A percentile compares a stretch with the other conserved stretches of the same genome.
Conservation (phyloP, 768 basidiomycete species). For the Tylopilus subfusipes region DNA sequence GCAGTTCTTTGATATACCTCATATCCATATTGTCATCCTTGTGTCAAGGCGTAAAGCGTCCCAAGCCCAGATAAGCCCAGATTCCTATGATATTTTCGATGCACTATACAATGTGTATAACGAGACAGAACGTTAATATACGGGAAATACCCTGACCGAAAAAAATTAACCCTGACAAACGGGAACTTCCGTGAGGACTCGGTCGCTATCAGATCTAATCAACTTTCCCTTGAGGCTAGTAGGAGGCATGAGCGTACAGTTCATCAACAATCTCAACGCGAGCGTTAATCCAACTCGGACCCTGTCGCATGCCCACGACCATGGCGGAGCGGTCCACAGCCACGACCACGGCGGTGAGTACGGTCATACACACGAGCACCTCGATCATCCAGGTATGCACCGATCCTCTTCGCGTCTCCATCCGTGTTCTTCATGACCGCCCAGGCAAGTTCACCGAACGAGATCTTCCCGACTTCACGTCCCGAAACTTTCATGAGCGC, state of each 20-base stretch:
- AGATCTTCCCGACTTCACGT: conserved; percentile 85
- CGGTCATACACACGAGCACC: conserved; percentile 92
- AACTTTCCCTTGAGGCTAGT: too few species aligned
- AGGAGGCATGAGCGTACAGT: conserved; percentile 59
- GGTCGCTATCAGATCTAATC: conserved; percentile 3
- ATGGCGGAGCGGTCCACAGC: conserved; percentile 34
- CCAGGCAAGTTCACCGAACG: conserved; percentile 89
- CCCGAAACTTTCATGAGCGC: conserved; percentile 83
- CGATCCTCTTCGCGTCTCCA: neutral
- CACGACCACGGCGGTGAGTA: conserved; percentile 73
- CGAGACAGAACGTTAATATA: too few species aligned
- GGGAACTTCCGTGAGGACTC: conserved; percentile 10
- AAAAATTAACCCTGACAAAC: too few species aligned
- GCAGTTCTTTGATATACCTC: too few species aligned
- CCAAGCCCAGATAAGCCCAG: too few species aligned
- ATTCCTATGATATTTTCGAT: too few species aligned
- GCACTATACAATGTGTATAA: too few species aligned
- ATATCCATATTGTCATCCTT: too few species aligned
- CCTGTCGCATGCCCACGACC: conserved; percentile 52
- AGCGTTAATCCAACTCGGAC: conserved; percentile 24
- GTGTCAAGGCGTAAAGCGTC: too few species aligned
- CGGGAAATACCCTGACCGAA: too few species aligned
- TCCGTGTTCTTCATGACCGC: neutral
- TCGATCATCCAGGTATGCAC: conserved; percentile 77
- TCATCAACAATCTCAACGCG: conserved; percentile 65